Conservation (phyloP, 139 green algal species). For the Limnomonas spitsbergensis region DNA sequence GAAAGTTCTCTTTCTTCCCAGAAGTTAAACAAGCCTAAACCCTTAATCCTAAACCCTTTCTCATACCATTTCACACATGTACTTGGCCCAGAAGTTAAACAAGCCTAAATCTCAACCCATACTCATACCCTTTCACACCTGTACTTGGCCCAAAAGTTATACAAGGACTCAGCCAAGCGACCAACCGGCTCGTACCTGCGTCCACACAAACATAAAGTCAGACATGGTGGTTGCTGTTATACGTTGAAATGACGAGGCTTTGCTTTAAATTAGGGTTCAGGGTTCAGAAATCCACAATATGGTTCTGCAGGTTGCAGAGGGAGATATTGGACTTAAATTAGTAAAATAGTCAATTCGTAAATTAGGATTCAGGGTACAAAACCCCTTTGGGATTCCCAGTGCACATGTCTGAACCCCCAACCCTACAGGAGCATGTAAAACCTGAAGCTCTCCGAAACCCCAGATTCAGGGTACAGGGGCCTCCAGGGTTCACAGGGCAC, state of each 20-base stretch:
- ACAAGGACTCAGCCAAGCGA: constrained; percentile 65
- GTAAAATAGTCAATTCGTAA: background rate
- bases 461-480: too few species aligned
- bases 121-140: too few species aligned
- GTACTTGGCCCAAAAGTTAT: constrained; percentile 81
- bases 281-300: too few species aligned
- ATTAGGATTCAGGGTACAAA: background rate
- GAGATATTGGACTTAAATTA: background rate
- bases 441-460: too few species aligned
- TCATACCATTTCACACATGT: constrained; percentile 1
- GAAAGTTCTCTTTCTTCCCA: background rate
- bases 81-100: background rate
- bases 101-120: constrained; percentile 13
- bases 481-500: too few species aligned
- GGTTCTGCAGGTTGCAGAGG: too few species aligned
- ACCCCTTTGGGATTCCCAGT: too few species aligned
- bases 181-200: background rate
- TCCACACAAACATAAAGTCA: background rate
- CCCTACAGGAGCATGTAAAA: too few species aligned
- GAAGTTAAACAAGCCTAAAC: background rate
- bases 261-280: too few species aligned
- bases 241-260: too few species aligned
- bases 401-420: too few species aligned
- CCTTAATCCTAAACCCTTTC: constrained; percentile 8
- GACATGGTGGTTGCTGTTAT: background rate